Conservation (phyloP, 768 basidiomycete species). For the Russula abietina region DNA sequence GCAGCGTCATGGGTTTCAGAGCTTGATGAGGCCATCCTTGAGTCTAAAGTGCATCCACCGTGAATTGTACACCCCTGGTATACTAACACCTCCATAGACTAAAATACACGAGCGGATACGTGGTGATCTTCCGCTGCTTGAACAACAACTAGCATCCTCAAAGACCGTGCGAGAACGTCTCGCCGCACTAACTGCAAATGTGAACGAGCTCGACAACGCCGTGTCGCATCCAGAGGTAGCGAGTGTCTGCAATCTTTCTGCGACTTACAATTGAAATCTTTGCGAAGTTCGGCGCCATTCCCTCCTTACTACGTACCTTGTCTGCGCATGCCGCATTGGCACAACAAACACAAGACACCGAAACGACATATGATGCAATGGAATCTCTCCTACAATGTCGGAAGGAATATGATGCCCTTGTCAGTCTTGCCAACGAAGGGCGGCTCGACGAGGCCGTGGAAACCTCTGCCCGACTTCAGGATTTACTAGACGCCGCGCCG, state of each 20-base stretch:
- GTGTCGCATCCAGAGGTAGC: conserved; percentile 59
- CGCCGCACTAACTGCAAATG: conserved; percentile 44
- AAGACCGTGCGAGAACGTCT: conserved; percentile 59
- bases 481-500: conserved; percentile 44
- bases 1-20: conserved; percentile 67
- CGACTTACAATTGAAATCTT: conserved; percentile 21
- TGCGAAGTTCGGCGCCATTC: conserved; percentile 60
- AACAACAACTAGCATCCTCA: conserved; percentile 55
- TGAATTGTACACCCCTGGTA: conserved; percentile 4
- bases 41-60: conserved; percentile 54
- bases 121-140: conserved; percentile 55
- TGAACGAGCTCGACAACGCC: conserved; percentile 44
- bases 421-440: conserved; percentile 47
- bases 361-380: conserved; percentile 45
- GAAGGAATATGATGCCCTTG: conserved; percentile 41
- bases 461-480: conserved; percentile 39
- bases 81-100: conserved; percentile 35
- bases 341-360: conserved; percentile 55
- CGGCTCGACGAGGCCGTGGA: conserved; percentile 57
- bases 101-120: conserved; percentile 71
- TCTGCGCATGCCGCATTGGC: conserved; percentile 56
- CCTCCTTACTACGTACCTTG: conserved; percentile 50
- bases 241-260: conserved; percentile 9
- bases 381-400: conserved; percentile 51
- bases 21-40: conserved; percentile 62